Evolutionary conservation across 495 filamentous ascomycete genomes (phyloP).

Genomic region (Cercophora sp.): DNA sequence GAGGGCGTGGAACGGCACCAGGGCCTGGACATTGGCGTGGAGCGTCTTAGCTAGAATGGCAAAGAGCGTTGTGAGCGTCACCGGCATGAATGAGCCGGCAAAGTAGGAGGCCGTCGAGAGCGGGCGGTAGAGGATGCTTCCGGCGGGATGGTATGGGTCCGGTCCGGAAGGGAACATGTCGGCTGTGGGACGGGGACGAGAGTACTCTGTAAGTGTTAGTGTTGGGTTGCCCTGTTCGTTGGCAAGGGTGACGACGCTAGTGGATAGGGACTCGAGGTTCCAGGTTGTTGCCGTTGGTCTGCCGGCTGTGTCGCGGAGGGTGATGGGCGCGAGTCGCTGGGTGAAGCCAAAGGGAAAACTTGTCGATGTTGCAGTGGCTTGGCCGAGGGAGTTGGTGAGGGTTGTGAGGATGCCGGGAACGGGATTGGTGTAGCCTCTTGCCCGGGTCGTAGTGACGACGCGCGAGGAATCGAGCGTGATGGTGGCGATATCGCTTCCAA

Average conservation of each 20-base stretch:
- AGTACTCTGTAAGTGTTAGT: not conserved
- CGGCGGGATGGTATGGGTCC: not conserved
- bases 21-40: not conserved
- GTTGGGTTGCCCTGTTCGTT: not conserved
- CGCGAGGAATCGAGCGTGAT: not conserved
- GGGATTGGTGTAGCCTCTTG: not conserved
- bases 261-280: not conserved
- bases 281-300: not conserved
- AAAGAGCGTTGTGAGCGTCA: not conserved
- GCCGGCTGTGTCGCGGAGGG: not conserved
- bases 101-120: not conserved
- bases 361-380: slow-evolving; percentile 1
- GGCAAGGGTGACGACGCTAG: not conserved
- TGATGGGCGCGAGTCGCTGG: not conserved
- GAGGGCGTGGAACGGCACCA: slow-evolving; percentile 2
- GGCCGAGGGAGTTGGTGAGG: slow-evolving; percentile 1
- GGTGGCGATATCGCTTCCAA: not conserved
- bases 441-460: not conserved
- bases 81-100: slow-evolving; percentile 1
- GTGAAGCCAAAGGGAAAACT: not conserved
- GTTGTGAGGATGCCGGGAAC: not conserved
- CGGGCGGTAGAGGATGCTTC: not conserved
- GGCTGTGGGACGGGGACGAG: not conserved
- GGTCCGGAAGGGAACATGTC: not conserved
- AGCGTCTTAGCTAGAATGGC: not conserved